These are phyloP conservation scores for Senna tora DNA, from an alignment of 306 rosid genomes.

Conservation along the genomic window DNA sequence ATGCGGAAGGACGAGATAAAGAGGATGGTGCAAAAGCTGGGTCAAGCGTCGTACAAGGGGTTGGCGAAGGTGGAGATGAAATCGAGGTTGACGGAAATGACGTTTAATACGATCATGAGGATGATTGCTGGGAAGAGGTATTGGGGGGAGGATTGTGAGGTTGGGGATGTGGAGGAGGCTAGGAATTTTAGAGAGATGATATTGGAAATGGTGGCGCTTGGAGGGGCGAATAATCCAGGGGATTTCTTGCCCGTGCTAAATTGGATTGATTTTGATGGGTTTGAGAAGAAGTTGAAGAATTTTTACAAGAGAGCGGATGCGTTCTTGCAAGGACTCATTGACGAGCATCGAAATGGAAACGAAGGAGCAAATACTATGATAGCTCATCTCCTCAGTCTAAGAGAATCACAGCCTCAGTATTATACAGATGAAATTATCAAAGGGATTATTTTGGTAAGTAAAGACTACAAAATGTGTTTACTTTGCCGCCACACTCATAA, in stretches of 20 bases:
- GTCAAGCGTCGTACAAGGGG: not conserved
- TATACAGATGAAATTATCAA: constrained; percentile 68
- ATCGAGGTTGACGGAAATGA: constrained; percentile 46
- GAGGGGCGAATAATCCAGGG: constrained; percentile 32
- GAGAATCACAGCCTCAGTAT: constrained; percentile 54
- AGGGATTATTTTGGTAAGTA: constrained; percentile 67
- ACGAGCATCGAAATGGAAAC: constrained; percentile 46
- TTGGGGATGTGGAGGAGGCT: constrained; percentile 48
- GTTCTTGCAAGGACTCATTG: constrained; percentile 61
- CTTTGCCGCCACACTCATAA: too few relatives aligned
- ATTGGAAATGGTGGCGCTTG: too few relatives aligned
- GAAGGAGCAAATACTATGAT: constrained; percentile 52
- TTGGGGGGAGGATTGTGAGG: constrained; percentile 45
- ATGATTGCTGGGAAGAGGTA: constrained; percentile 78
- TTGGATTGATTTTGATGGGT: constrained; percentile 44
- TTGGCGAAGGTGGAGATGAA: constrained; percentile 47
- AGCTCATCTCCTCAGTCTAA: constrained; percentile 50
- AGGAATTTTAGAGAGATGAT: constrained; percentile 48
- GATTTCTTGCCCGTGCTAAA: constrained; percentile 53
- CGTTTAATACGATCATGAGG: constrained; percentile 63
- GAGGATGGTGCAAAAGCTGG: constrained; percentile 42
- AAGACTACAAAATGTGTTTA: too few relatives aligned
- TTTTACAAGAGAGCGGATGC: too few relatives aligned
- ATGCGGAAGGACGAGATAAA: constrained; percentile 53
- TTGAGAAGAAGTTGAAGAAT: constrained; percentile 17